Evolutionary conservation across 2,329 filamentous ascomycete genomes (phyloP).

Genomic region (Lithohypha guttulata): DNA sequence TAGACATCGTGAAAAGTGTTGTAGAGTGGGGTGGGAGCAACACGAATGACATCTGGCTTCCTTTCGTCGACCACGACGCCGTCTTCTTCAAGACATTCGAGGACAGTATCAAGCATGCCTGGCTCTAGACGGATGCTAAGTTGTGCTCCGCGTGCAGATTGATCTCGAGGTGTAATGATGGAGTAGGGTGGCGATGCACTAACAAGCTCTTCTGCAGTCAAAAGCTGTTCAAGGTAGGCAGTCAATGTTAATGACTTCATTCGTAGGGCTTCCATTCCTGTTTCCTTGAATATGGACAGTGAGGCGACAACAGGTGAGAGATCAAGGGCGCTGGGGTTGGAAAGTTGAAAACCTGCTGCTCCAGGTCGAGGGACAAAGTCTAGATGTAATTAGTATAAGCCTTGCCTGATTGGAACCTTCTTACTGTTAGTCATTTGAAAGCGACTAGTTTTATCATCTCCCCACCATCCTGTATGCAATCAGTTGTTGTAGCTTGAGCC

Average conservation of each 20-base stretch:
- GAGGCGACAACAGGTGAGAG: slow-evolving; percentile 63
- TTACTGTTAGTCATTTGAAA: slow-evolving; percentile 70
- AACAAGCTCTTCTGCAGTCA: slow-evolving; percentile 29
- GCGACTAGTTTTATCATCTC: slow-evolving; percentile 61
- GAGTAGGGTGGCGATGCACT: slow-evolving; percentile 36
- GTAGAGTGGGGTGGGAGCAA: slow-evolving; percentile 76
- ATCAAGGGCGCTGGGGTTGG: slow-evolving; percentile 71
- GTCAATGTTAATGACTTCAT: slow-evolving; percentile 64
- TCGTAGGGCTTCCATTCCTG: slow-evolving; percentile 57
- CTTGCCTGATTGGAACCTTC: slow-evolving; percentile 2
- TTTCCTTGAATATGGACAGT: slow-evolving; percentile 62
- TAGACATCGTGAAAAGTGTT: slow-evolving; percentile 67
- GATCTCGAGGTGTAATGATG: slow-evolving; percentile 60
- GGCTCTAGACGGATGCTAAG: slow-evolving; percentile 60
- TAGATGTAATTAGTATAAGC: slow-evolving; percentile 15
- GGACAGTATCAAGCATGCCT: slow-evolving; percentile 60
- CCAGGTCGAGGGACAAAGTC: slow-evolving; percentile 65
- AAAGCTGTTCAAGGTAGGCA: slow-evolving; percentile 61
- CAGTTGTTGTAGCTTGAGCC: too few species aligned
- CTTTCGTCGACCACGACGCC: slow-evolving; percentile 73
- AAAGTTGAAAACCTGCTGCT: slow-evolving; percentile 73
- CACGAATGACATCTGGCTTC: slow-evolving; percentile 72
- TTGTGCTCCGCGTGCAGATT: slow-evolving; percentile 62
- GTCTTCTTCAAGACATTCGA: slow-evolving; percentile 51
- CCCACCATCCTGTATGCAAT: slow-evolving; percentile 98